phyloP scores from a whole-genome alignment of 129 eudicot species.

The Glebionis coronaria region DNA sequence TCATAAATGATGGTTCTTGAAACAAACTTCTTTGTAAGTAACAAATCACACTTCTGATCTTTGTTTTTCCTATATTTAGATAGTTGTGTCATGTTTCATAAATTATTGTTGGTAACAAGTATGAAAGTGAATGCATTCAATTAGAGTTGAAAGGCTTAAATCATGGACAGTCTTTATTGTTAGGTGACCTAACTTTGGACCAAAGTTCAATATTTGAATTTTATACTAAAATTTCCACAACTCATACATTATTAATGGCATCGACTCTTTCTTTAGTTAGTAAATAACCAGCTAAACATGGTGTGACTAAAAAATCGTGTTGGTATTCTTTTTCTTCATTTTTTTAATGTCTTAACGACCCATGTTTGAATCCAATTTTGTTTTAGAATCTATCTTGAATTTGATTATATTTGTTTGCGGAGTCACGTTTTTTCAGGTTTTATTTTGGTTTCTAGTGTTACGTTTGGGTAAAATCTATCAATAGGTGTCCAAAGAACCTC shows the following conservation, averaged over 20 bases:
- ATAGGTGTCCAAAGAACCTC: too few relatives aligned
- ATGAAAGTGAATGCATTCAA: constrained; percentile 29
- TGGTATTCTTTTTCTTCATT: too few relatives aligned
- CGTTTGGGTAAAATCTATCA: too few relatives aligned
- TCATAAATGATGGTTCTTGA: constrained; percentile 11
- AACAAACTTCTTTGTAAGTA: constrained; percentile 12
- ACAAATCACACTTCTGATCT: constrained; percentile 17
- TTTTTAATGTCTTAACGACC: too few relatives aligned
- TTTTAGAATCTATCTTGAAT: too few relatives aligned
- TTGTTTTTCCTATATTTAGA: constrained; percentile 18
- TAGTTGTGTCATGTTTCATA: constrained; percentile 39
- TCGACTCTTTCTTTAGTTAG: constrained; percentile 9
- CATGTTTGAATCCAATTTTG: too few relatives aligned
- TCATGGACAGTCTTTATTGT: constrained; percentile 26
- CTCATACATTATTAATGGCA: constrained; percentile 6
- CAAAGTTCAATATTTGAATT: constrained; percentile 19
- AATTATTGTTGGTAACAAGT: constrained; percentile 28
- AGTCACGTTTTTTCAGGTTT: too few relatives aligned
- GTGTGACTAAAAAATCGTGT: too few relatives aligned
- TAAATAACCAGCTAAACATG: neutral
- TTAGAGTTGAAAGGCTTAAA: constrained; percentile 28
- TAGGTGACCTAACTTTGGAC: constrained; percentile 45
- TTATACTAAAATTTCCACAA: constrained; percentile 13
- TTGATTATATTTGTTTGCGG: too few relatives aligned
- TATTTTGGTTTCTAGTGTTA: too few relatives aligned